Conservation (phyloP, 768 basidiomycete species). For the Gyrodon lividus region DNA sequence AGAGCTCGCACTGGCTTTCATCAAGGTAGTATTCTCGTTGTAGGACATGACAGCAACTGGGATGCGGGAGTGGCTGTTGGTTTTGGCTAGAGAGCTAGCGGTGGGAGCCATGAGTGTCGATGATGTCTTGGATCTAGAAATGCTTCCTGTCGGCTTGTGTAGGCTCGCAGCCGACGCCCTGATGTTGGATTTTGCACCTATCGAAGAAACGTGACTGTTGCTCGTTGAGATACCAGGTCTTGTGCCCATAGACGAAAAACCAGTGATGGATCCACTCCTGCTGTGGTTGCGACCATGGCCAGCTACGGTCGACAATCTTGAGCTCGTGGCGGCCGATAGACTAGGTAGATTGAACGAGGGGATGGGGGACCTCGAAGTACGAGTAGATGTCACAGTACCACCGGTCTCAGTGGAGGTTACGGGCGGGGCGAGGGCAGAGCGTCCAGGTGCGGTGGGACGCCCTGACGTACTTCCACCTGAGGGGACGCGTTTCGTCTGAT, state of each 20-base stretch:
- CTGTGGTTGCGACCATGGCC: slow-evolving; percentile 16
- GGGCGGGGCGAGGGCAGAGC: slow-evolving; percentile 15
- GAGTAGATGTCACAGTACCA: slow-evolving; percentile 11
- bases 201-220: slow-evolving; percentile 24
- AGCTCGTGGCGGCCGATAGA: slow-evolving; percentile 13
- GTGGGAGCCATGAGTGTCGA: slow-evolving; percentile 71
- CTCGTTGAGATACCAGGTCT: slow-evolving; percentile 28
- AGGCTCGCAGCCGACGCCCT: slow-evolving; percentile 4
- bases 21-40: slow-evolving; percentile 12
- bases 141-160: slow-evolving; percentile 7
- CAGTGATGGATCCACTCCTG: slow-evolving; percentile 16
- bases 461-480: slow-evolving; percentile 16
- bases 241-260: slow-evolving; percentile 41
- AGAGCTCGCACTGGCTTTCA: slow-evolving; percentile 8
- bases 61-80: slow-evolving; percentile 24
- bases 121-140: slow-evolving; percentile 30
- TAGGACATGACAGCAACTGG: slow-evolving; percentile 19
- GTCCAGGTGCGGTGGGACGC: slow-evolving; percentile 2
- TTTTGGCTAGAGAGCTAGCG: slow-evolving; percentile 73
- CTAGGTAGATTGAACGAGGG: slow-evolving; percentile 13
- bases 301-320: slow-evolving; percentile 16
- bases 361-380: slow-evolving; percentile 21
- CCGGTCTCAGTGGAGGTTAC: slow-evolving; percentile 6
- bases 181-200: slow-evolving; percentile 28
- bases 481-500: slow-evolving; percentile 16